Conservation (phyloP, 1,284 basidiomycete genomes). For the Apiotrichum laibachii region DNA sequence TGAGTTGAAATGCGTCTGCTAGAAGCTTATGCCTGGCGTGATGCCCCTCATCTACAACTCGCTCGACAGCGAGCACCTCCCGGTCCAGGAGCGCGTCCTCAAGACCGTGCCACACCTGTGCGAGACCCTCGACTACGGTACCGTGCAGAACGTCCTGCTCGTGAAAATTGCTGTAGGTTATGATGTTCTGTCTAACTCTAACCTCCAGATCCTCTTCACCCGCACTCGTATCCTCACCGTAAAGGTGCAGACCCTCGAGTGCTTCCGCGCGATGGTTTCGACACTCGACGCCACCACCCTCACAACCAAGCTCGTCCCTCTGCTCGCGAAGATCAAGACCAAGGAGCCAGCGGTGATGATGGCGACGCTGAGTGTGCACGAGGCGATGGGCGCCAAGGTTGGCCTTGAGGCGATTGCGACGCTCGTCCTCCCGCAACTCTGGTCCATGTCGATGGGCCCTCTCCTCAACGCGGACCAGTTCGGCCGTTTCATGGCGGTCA, state of each 20-base stretch:
- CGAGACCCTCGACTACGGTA: slow-evolving; percentile 89
- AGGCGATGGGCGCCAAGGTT: slow-evolving; percentile 93
- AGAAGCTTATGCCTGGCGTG: slow-evolving; percentile 62
- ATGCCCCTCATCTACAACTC: slow-evolving; percentile 93
- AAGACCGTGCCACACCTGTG: slow-evolving; percentile 81
- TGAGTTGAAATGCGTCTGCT: slow-evolving; percentile 53
- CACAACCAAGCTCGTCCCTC: slow-evolving; percentile 90
- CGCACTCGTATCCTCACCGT: slow-evolving; percentile 80
- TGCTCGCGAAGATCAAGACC: slow-evolving; percentile 91
- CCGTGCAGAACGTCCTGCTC: slow-evolving; percentile 79
- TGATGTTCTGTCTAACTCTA: neutral
- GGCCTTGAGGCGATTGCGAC: slow-evolving; percentile 93
- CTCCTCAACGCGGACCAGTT: slow-evolving; percentile 90
- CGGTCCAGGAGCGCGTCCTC: slow-evolving; percentile 87
- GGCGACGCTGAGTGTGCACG: slow-evolving; percentile 89
- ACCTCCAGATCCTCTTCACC: slow-evolving; percentile 73
- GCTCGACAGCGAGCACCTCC: slow-evolving; percentile 83
- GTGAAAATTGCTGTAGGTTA: slow-evolving; percentile 76
- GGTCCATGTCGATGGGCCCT: slow-evolving; percentile 93
- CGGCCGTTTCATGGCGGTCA: slow-evolving; percentile 72
- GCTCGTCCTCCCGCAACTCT: slow-evolving; percentile 85
- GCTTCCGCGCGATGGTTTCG: slow-evolving; percentile 88
- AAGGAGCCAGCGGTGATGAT: slow-evolving; percentile 93
- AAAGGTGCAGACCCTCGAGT: slow-evolving; percentile 83
- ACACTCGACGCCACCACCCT: slow-evolving; percentile 87